Percentiles rank a stretch among this genome's conserved stretches.
Conservation (phyloP, 225 moss, liverwort and hornwort genomes). For the Pseudoscleropodium purum region DNA sequence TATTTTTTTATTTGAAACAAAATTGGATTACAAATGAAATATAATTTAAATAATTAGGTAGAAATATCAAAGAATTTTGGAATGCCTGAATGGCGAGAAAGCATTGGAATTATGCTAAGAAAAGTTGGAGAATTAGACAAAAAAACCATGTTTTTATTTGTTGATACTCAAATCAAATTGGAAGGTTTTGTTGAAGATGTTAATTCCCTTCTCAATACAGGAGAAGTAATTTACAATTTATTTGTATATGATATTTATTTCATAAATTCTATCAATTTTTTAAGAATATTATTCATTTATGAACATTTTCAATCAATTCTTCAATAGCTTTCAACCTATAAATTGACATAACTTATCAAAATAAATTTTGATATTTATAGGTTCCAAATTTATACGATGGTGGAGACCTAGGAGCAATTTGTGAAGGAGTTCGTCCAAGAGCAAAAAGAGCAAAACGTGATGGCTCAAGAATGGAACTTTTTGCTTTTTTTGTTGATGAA, state of each 20-base stretch:
- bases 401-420: conserved; percentile 78
- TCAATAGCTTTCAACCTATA: accelerated
- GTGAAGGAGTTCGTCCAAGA: conserved; percentile 64
- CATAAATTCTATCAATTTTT: too few relatives aligned
- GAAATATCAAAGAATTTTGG: conserved; percentile 90
- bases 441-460: conserved; percentile 66
- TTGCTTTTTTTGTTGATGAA: conserved; percentile 83
- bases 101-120: conserved; percentile 72
- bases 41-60: not conserved
- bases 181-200: conserved; percentile 90
- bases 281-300: not conserved
- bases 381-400: conserved; percentile 82
- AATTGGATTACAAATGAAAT: too few relatives aligned
- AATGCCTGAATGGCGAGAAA: conserved; percentile 87
- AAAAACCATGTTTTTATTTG: conserved; percentile 75
- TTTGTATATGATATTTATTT: too few relatives aligned
- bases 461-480: conserved; percentile 60
- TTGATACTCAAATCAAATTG: conserved; percentile 80
- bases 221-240: conserved; percentile 33
- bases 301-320: not conserved
- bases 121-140: conserved; percentile 77
- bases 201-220: conserved; percentile 79
- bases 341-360: not conserved
- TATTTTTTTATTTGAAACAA: not conserved
- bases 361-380: not conserved